A percentile compares a stretch with the other conserved stretches of the same genome.
phyloP scores from a whole-genome alignment of 805 yeast genomes.

The Hyphopichia homilentoma region DNA sequence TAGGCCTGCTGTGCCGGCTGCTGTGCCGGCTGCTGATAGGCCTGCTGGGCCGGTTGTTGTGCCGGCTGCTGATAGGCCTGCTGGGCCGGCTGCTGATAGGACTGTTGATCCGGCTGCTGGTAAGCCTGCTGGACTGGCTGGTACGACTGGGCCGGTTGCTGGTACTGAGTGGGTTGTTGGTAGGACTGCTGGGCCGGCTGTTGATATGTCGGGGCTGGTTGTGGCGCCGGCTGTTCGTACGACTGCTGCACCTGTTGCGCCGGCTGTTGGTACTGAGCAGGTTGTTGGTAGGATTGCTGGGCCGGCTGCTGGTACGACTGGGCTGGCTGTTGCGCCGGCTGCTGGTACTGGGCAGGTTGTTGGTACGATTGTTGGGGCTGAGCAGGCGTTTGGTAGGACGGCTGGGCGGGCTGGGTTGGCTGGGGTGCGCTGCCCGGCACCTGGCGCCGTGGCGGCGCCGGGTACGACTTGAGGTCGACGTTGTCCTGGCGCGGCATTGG shows the following conservation, averaged over 20 bases:
- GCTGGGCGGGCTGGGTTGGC: slow-evolving; percentile 9
- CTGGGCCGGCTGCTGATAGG: slow-evolving; percentile 10
- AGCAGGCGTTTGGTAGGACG: slow-evolving; percentile 5
- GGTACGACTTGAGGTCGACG: slow-evolving; percentile 29
- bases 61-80: slow-evolving; percentile 6
- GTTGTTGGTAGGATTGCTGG: slow-evolving; percentile 5
- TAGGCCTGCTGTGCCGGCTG: slow-evolving; percentile 7
- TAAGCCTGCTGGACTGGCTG: slow-evolving; percentile 10
- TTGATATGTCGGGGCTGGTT: slow-evolving; percentile 3
- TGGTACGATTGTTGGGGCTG: slow-evolving; percentile 8
- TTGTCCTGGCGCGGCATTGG: slow-evolving; percentile 8
- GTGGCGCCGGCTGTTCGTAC: slow-evolving; percentile 8
- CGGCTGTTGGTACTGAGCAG: slow-evolving; percentile 7
- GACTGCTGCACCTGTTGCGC: slow-evolving; percentile 6
- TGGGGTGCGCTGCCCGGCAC: slow-evolving; percentile 26
- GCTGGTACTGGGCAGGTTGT: slow-evolving; percentile 8
- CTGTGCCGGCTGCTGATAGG: slow-evolving; percentile 6
- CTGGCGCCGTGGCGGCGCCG: slow-evolving; percentile 44
- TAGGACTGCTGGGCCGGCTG: slow-evolving; percentile 4
- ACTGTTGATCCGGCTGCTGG: slow-evolving; percentile 7
- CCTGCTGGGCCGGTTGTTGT: slow-evolving; percentile 6
- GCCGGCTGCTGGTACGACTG: slow-evolving; percentile 4
- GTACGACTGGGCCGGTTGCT: slow-evolving; percentile 5
- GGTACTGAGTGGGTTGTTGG: slow-evolving; percentile 6
- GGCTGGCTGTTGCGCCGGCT: slow-evolving; percentile 4